Base-by-base conservation (phyloP, 148 eudicot genomes). In the Limonium bicolor region DNA sequence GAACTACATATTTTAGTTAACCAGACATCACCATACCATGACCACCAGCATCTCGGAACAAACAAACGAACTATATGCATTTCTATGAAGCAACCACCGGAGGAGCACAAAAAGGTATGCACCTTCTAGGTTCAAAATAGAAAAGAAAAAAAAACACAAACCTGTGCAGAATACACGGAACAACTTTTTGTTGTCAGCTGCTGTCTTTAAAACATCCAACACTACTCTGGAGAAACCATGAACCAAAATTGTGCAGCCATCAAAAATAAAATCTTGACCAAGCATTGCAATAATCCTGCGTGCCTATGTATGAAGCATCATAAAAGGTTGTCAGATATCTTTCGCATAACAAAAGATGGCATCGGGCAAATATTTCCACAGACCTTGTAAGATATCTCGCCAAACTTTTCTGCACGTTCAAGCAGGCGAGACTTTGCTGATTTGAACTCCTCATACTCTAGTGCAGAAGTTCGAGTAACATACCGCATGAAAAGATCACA, bases 341-440 rank as follows among this genome's bases (percentile, higher is more conserved):
- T 6, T 7, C 21, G 22, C 1, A 40, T 18, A 40, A 10, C 7
- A 8, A 16, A 4, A 29, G 47, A 12, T 14, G 39, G 3, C 0
- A 38, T 29, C 33, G 17, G 27, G 15, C 15, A 21, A 19, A 40
- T 27, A 29, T 20, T 22, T 26, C 53, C 41, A 37, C 72, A 54
- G 27, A 88, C 97, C 94, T 80, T 88, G 60, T 75, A 64, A 51
- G 97, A 88, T 65, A 88, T 83, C 66, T 88, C 94, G 23, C 97
- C 97, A 51, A 88, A 88, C 73, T 83, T 88, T 70, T 88, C 97
- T 27, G 97, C 97, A 57, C 97, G 97, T 58, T 88, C 97, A 59
- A 88, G 76, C 49, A 88, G 75, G 59, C 97, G 94, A 61, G 92
- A 74, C 63, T 78, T 88, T n/a, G 94, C 94, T 26, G 97, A 83